These are phyloP conservation scores for Limnanthes douglasii DNA, from an alignment of 345 rosid species.

Conservation along the genomic window DNA sequence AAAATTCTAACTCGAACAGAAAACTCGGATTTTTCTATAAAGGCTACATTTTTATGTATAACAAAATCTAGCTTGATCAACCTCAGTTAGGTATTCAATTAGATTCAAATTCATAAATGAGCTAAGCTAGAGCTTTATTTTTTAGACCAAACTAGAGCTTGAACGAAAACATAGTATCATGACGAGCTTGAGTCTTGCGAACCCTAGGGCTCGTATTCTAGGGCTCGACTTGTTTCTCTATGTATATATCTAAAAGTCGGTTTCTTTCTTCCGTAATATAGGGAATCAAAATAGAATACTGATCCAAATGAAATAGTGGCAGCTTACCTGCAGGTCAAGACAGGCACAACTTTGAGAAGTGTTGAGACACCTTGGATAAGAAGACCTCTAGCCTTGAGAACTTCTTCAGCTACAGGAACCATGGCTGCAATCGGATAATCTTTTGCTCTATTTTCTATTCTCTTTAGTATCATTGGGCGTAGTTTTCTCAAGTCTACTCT, in stretches of 20 bases:
- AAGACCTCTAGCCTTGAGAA: slow-evolving; percentile 33
- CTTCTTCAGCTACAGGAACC: slow-evolving; percentile 61
- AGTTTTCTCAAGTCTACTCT: slow-evolving; percentile 36
- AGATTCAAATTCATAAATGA: background rate
- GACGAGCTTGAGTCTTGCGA: background rate
- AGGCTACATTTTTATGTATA: no score
- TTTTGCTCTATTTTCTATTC: slow-evolving; percentile 59
- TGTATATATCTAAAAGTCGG: no score
- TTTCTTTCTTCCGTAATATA: no score
- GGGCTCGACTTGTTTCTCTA: no score
- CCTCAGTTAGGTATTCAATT: no score
- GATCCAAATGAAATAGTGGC: slow-evolving; percentile 1
- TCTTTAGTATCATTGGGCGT: slow-evolving; percentile 64
- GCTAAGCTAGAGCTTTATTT: slow-evolving; percentile 4
- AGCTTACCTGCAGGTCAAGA: slow-evolving; percentile 66
- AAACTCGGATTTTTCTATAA: no score
- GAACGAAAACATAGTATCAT: background rate
- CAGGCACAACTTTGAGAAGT: slow-evolving; percentile 41
- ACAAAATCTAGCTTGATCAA: no score
- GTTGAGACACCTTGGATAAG: slow-evolving; percentile 42
- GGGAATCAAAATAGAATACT: background rate
- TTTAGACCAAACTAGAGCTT: background rate
- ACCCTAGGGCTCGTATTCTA: no score
- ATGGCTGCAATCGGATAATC: slow-evolving; percentile 39
- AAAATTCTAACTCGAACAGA: background rate